Conservation (phyloP, 495 filamentous ascomycete genomes). For the Penicillium parvum region DNA sequence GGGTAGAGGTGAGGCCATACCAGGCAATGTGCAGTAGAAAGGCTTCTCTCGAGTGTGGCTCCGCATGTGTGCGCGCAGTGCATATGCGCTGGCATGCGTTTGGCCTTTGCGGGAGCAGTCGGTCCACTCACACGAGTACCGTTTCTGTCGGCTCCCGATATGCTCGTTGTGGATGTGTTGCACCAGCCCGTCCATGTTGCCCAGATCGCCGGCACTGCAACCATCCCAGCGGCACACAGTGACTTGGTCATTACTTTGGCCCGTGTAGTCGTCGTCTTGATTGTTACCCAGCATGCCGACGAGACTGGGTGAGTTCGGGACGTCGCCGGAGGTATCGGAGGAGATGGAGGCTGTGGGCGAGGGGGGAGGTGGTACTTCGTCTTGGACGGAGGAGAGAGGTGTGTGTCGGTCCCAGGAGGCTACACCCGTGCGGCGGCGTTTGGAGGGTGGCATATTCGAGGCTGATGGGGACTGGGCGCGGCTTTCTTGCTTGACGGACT, state of each 20-base stretch:
- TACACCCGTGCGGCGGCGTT: conserved; percentile 48
- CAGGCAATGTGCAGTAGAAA: conserved; percentile 91
- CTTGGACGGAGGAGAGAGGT: conserved; percentile 41
- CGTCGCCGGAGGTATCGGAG: conserved; percentile 79
- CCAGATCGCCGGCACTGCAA: conserved; percentile 72
- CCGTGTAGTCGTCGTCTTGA: conserved; percentile 73
- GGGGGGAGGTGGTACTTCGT: conserved; percentile 37
- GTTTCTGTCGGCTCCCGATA: conserved; percentile 76
- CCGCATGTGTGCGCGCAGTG: conserved; percentile 92
- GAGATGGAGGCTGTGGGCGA: conserved; percentile 61
- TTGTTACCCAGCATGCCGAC: conserved; percentile 48
- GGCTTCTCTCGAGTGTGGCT: conserved; percentile 98
- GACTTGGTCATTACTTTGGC: conserved; percentile 73
- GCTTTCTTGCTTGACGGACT: conserved; percentile 44
- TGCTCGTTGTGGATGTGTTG: conserved; percentile 91
- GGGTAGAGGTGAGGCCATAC: conserved; percentile 43
- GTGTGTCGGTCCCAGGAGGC: conserved; percentile 49
- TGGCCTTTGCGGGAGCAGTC: conserved; percentile 83
- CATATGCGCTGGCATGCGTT: conserved; percentile 91
- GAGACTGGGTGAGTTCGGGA: conserved; percentile 49
- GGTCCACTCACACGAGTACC: conserved; percentile 92
- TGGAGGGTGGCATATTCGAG: conserved; percentile 47
- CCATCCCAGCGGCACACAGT: conserved; percentile 87
- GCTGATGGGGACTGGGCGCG: conserved; percentile 37
- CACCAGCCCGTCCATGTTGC: conserved; percentile 92